These are phyloP conservation scores for Ogataea trehalophila DNA, from an alignment of 805 yeast genomes.

Conservation along the genomic window DNA sequence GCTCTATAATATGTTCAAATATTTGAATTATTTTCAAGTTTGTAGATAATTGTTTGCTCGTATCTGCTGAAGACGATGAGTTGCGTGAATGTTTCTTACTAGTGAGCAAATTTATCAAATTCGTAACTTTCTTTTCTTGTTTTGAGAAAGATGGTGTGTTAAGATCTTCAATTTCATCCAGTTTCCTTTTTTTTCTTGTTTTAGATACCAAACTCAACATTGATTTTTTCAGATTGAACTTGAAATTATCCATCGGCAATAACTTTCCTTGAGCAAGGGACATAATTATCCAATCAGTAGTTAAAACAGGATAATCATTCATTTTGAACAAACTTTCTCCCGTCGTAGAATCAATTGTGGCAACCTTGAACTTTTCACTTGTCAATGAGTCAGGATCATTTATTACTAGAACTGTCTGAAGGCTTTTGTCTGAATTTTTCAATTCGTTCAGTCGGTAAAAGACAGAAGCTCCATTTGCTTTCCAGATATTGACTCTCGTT, in stretches of 20 bases:
- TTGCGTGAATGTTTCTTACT: background rate
- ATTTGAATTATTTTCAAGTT: constrained; percentile 29
- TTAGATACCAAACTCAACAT: background rate
- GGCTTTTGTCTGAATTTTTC: background rate
- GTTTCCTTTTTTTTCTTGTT: background rate
- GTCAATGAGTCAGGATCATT: constrained; percentile 2
- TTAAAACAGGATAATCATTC: constrained; percentile 3
- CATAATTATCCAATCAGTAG: constrained; percentile 12
- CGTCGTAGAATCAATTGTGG: background rate
- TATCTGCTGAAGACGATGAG: background rate
- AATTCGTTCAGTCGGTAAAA: constrained; percentile 2
- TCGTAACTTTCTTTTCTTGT: background rate
- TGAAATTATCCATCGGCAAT: constrained; percentile 6
- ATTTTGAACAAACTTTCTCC: background rate
- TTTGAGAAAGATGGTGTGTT: no score
- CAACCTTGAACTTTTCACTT: background rate
- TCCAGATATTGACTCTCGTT: constrained; percentile 21
- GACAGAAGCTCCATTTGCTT: constrained; percentile 24
- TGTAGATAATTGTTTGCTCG: background rate
- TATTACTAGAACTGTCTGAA: constrained; percentile 5
- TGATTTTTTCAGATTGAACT: constrained; percentile 1
- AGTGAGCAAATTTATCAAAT: background rate
- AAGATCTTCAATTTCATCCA: background rate
- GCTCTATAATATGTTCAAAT: constrained; percentile 28
- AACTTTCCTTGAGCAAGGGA: constrained; percentile 6